phyloP scores from a whole-genome alignment of 2,329 filamentous ascomycete genomes.

The Claviceps sp. region DNA sequence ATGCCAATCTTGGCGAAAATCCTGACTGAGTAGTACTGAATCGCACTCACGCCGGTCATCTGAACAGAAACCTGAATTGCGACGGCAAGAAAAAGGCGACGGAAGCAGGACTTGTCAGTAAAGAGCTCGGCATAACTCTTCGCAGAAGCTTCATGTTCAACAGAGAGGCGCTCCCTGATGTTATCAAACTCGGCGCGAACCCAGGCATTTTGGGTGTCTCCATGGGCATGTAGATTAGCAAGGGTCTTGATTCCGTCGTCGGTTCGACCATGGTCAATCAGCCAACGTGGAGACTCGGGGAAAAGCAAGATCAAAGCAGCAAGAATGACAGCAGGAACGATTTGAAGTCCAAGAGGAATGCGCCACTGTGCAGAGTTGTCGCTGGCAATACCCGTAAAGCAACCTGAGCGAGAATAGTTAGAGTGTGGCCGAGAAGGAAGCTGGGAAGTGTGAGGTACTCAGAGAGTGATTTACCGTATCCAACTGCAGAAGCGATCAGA shows the following conservation, averaged over 20 bases:
- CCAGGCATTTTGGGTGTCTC: background rate
- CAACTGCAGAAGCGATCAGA: background rate
- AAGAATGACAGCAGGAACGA: background rate
- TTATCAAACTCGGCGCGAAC: background rate
- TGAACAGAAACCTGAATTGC: background rate
- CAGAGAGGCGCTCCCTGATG: background rate
- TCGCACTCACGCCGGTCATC: background rate
- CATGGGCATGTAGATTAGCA: background rate
- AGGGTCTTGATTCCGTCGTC: background rate
- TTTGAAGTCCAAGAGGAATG: background rate
- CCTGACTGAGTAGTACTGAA: background rate
- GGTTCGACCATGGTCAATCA: background rate
- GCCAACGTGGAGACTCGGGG: background rate
- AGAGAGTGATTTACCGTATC: background rate
- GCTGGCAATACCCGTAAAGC: background rate
- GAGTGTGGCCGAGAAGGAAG: too few relatives aligned
- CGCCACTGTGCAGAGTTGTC: background rate
- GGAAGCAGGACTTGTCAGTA: background rate
- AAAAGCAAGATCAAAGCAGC: background rate
- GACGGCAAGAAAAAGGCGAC: background rate
- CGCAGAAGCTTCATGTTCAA: background rate
- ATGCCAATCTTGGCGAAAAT: constrained; percentile 1
- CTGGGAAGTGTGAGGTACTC: background rate
- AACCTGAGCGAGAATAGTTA: background rate
- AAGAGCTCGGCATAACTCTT: background rate